Evolutionary conservation across 2,329 filamentous ascomycete genomes (phyloP).

Genomic region (Coleophoma crateriformis): DNA sequence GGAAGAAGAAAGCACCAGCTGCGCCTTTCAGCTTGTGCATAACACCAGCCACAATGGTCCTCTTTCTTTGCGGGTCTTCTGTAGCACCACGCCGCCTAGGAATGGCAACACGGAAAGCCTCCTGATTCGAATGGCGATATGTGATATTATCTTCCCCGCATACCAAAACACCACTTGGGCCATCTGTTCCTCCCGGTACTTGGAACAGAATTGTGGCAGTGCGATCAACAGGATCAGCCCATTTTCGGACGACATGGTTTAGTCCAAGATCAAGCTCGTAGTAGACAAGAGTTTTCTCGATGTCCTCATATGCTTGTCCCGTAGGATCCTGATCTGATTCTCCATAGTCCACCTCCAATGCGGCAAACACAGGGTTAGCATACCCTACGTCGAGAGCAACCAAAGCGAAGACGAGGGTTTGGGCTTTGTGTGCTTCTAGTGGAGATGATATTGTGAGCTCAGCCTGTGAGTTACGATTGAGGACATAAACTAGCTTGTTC

Average conservation of each 20-base stretch:
- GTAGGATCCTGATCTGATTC: constrained; percentile 88
- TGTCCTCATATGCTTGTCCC: constrained; percentile 72
- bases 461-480: constrained; percentile 91
- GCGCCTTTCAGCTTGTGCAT: constrained; percentile 90
- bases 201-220: constrained; percentile 89
- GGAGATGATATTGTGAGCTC: constrained; percentile 96
- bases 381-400: constrained; percentile 92
- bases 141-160: constrained; percentile 93
- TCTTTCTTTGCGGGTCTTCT: constrained; percentile 87
- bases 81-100: constrained; percentile 81
- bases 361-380: constrained; percentile 93
- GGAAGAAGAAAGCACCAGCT: constrained; percentile 88
- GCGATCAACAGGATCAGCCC: constrained; percentile 89
- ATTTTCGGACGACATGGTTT: constrained; percentile 95
- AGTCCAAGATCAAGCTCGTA: constrained; percentile 95
- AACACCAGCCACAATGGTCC: constrained; percentile 82
- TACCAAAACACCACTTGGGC: constrained; percentile 89
- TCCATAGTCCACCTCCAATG: constrained; percentile 88
- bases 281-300: constrained; percentile 90
- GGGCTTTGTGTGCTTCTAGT: constrained; percentile 89
- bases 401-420: constrained; percentile 83
- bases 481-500: constrained; percentile 98
- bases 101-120: constrained; percentile 82
- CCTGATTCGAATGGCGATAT: constrained; percentile 94
- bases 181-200: constrained; percentile 88